Evolutionary conservation across 805 yeast genomes (phyloP), one percentile per base, ranked within the genome.

Genomic region (Kluyveromyces wickerhamii): DNA sequence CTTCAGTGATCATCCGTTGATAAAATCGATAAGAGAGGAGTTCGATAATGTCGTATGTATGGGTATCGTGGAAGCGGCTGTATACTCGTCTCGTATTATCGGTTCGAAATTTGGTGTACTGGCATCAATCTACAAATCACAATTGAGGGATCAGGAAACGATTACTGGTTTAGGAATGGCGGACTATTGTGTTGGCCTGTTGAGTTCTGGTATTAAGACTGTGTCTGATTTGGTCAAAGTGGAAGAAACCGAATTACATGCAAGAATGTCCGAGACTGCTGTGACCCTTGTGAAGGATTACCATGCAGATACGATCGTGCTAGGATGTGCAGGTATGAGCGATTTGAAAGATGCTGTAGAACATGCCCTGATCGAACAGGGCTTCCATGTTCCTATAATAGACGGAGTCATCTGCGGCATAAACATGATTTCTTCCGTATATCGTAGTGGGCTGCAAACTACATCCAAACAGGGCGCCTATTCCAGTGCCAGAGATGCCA

Each of bases 21-120:
- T 49, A 3, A 54, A 59, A 39, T 57, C 61, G 36, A 42, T 59
- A 2, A 45, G 62, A 21, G 63, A 57, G 37, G 63, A 59, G 41
- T 59, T 59, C 17, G 57, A 57, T 20, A 41, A 51, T 20, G 62
- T 62, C 3, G 42, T 44, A 6, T 51, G 59, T 39, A 28, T 28
- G 31, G 63, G 63, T 2, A 59, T 59, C 14, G 51, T 59, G 44
- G 63, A 59, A 27, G 62, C 63, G 1, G 61, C 52, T 4, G 43
- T 58, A 14, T 58, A 58, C 42, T 45, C 53, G 7, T 55, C 63
- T 0, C 42, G 62, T 33, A 31, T 58, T 23, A 34, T 58, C 1
- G 62, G 63, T 13, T 61, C 60, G 2, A 47, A 53, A 32, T 58
- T 58, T 35, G 63, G 62, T 10, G 44, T 58, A 21, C 47, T 57